Evolutionary conservation across 306 rosid genomes (phyloP).

Genomic region (Quercus ilex): DNA sequence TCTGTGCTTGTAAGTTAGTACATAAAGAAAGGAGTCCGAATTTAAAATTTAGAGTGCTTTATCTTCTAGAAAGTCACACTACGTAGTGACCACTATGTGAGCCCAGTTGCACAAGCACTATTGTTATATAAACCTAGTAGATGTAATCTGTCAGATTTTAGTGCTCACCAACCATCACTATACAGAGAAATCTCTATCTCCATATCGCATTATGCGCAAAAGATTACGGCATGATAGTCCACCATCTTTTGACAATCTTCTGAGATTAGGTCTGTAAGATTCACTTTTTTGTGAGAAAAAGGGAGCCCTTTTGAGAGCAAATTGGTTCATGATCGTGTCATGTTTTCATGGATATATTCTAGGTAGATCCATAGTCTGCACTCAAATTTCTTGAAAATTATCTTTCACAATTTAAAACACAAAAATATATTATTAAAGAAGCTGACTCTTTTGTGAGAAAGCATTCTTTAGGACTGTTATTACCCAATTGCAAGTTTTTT

Average conservation of each 20-base stretch:
- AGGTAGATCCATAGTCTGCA: neutral
- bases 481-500: no score
- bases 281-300: conserved; percentile 3
- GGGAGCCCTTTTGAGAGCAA: neutral
- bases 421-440: no score
- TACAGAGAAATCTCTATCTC: neutral
- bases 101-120: conserved; percentile 2
- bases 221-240: conserved; percentile 20
- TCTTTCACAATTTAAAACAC: neutral
- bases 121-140: neutral
- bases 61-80: neutral
- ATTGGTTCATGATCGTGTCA: conserved; percentile 2
- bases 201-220: conserved; percentile 6
- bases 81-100: neutral
- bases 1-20: neutral
- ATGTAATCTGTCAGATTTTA: neutral
- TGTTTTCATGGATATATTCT: neutral
- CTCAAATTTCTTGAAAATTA: neutral
- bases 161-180: conserved; percentile 36
- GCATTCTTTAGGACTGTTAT: no score
- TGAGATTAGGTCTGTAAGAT: conserved; percentile 11
- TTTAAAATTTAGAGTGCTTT: neutral
- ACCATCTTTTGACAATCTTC: conserved; percentile 10
- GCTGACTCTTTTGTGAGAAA: no score
- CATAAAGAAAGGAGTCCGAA: neutral